A percentile compares a stretch with the other conserved stretches of the same genome.
phyloP scores from a whole-genome alignment of 129 eudicot genomes.

The Scalesia atractyloides region DNA sequence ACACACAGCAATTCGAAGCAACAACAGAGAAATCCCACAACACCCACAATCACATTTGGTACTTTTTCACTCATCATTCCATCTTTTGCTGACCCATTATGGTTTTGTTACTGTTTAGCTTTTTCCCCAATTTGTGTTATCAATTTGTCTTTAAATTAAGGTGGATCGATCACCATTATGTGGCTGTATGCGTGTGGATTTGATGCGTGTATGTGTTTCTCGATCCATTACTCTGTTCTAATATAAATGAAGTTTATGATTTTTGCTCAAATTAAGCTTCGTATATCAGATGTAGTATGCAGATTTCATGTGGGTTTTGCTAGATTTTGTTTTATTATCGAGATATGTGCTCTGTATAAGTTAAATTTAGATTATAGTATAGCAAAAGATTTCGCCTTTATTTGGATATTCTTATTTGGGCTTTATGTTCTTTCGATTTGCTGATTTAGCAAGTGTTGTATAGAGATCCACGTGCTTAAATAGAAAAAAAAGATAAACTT shows the following conservation, averaged over 20 bases:
- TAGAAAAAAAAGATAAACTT: neutral
- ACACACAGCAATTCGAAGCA: slow-evolving; percentile 8
- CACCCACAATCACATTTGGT: slow-evolving; percentile 33
- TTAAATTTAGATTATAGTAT: slow-evolving; percentile 6
- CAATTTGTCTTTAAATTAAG: slow-evolving; percentile 8
- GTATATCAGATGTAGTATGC: slow-evolving; percentile 1
- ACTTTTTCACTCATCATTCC: slow-evolving; percentile 28
- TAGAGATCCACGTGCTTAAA: slow-evolving; percentile 23
- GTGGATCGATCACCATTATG: slow-evolving; percentile 34
- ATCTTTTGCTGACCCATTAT: slow-evolving; percentile 2
- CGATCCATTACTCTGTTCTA: neutral
- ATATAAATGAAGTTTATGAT: slow-evolving; percentile 14
- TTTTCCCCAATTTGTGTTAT: neutral
- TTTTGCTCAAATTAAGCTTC: neutral
- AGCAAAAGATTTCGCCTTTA: slow-evolving; percentile 10
- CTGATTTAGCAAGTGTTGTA: slow-evolving; percentile 13
- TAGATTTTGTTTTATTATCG: neutral
- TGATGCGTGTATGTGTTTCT: slow-evolving; percentile 21
- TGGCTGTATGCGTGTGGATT: neutral
- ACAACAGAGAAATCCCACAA: slow-evolving; percentile 16
- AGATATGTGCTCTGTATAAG: slow-evolving; percentile 9
- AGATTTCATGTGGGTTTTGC: slow-evolving; percentile 29
- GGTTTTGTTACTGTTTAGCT: slow-evolving; percentile 17
- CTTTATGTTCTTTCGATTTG: neutral
- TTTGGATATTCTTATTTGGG: neutral